Evolutionary conservation across 257 asterid species (phyloP).

Genomic region (Euphrasia confusa): DNA sequence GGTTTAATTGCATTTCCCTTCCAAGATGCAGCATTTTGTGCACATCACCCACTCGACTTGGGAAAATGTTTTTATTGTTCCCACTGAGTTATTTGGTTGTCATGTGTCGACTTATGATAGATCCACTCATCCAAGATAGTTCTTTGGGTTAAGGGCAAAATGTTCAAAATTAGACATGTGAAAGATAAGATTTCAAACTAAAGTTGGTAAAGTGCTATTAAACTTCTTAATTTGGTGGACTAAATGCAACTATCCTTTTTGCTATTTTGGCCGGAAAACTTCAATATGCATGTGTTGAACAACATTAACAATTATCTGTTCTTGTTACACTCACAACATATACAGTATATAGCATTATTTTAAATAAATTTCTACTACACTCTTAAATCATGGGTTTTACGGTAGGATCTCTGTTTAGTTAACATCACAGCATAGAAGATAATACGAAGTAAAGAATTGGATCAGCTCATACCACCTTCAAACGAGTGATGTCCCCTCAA

Average conservation of each 20-base stretch:
- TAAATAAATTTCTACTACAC: too few species aligned
- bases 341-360: not conserved
- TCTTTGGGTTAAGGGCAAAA: not conserved
- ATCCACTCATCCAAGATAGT: not conserved
- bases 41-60: not conserved
- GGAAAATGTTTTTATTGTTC: not conserved
- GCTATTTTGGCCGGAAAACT: not conserved
- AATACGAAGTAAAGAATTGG: too few species aligned
- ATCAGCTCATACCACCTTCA: too few species aligned
- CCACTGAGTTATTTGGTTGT: not conserved
- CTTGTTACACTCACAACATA: not conserved
- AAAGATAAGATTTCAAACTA: not conserved
- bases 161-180: not conserved
- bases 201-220: not conserved
- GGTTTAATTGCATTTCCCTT: not conserved
- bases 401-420: too few species aligned
- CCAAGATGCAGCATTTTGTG: not conserved
- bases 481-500: too few species aligned
- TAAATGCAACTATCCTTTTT: not conserved
- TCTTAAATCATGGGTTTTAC: not conserved
- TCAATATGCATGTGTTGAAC: not conserved
- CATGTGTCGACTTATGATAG: not conserved
- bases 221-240: not conserved
- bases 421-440: too few species aligned
- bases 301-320: not conserved